Evolutionary conservation across 208 protist genomes (phyloP).

Genomic region (Trypanosoma theileri): DNA sequence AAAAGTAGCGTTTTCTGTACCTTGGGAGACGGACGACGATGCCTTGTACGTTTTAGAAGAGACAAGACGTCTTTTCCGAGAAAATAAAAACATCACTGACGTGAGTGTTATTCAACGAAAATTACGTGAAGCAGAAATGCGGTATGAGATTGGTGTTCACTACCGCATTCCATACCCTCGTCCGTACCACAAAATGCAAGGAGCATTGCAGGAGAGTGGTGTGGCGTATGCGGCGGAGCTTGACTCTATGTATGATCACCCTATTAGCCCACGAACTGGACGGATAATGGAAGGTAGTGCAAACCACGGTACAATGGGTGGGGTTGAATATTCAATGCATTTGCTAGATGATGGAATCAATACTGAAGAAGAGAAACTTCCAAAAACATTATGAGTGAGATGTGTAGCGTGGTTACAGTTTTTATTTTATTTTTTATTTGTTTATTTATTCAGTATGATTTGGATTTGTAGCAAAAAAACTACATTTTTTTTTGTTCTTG

Average conservation of each 20-base stretch:
- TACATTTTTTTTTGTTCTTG: slow-evolving; percentile 20
- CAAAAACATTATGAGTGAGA: neutral
- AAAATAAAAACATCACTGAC: slow-evolving; percentile 64
- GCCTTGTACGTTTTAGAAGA: slow-evolving; percentile 87
- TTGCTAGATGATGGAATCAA: slow-evolving; percentile 59
- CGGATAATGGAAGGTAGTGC: slow-evolving; percentile 65
- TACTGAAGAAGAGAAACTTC: slow-evolving; percentile 41
- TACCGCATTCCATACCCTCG: slow-evolving; percentile 88
- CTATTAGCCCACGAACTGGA: slow-evolving; percentile 66
- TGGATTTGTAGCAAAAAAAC: slow-evolving; percentile 1
- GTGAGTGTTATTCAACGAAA: slow-evolving; percentile 67
- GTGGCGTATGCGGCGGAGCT: slow-evolving; percentile 83
- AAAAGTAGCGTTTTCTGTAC: slow-evolving; percentile 74
- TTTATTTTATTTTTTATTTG: slow-evolving; percentile 28
- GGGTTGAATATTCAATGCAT: slow-evolving; percentile 31
- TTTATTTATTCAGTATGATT: neutral
- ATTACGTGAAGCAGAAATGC: slow-evolving; percentile 88
- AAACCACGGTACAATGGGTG: slow-evolving; percentile 73
- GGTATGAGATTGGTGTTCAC: slow-evolving; percentile 83
- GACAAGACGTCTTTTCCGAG: slow-evolving; percentile 69
- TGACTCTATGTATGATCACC: slow-evolving; percentile 83
- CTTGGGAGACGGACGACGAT: slow-evolving; percentile 82
- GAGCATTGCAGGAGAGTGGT: slow-evolving; percentile 74
- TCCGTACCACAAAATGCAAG: slow-evolving; percentile 77
- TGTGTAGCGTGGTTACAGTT: neutral